Base-by-base conservation (phyloP, 2,329 filamentous ascomycete species). In the Incumbomyces delicatus region DNA sequence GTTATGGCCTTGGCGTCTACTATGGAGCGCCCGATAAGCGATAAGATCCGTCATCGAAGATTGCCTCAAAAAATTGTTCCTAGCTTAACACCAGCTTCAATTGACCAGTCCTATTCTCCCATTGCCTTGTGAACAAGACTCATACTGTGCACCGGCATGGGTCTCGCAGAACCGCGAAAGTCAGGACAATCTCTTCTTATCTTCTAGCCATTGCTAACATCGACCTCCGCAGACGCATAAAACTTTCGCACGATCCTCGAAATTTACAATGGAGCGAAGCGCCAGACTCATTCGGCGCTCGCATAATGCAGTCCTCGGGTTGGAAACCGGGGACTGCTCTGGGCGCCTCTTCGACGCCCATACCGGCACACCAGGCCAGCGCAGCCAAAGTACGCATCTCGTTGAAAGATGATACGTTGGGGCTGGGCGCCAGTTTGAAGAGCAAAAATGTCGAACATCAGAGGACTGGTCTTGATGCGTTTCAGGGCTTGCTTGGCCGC, bases 241-340 rank as follows among this genome's bases (percentile, higher is more conserved):
- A 90, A 69, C 81, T 96, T 61, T 84, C 83, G 55, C 76, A 84
- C 63, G 92, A 98, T 67, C 92, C 92, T 6, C 95, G 96, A 69
- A 98, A 96, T 66, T 95, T 87, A 40, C 80, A 78, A 74, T 98
- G 92, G 92, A 81, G 83, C 47, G 81, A 83, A 59, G 83, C 89
- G 62, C 86, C 83, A 54, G 77, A 76, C 47, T 82, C 80, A 45
- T 96, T 92, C 64, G 92, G 92, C 57, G 89, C 95, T 64, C 86
- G 81, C 61, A 90, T 96, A 56, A 80, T 98, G 60, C 79, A 82
- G 41, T 75, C 83, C 13, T 88, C 95, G 60, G 92, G 92, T 54
- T 98, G 92, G 92, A 77, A 82, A 51, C 87, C 89, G 0, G 92
- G 92, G 31, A 76, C 83, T 54, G 85, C 79, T 44, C 77, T 98